Conservation (phyloP, 306 rosid species). For the Cucurbita moschata region DNA sequence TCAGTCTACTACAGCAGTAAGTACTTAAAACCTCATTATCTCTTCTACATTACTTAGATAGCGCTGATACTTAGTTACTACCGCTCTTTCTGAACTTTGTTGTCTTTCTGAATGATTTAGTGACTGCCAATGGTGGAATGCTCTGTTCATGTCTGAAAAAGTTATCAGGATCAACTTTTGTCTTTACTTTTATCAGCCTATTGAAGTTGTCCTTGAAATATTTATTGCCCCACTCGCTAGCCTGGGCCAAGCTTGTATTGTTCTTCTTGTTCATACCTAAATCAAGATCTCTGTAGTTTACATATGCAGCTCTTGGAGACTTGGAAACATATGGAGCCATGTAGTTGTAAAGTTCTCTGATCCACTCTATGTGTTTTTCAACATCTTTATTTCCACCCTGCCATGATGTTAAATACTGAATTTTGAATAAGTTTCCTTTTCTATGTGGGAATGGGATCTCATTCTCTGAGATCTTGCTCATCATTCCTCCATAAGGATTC, state of each 20-base stretch:
- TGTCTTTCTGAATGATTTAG: neutral
- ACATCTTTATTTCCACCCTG: conserved; percentile 19
- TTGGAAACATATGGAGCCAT: conserved; percentile 60
- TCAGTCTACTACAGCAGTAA: neutral
- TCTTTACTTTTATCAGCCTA: conserved; percentile 46
- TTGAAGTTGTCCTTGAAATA: conserved; percentile 67
- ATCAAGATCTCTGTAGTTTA: conserved; percentile 77
- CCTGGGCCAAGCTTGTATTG: conserved; percentile 22
- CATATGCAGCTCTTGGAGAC: conserved; percentile 66
- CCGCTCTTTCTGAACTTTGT: neutral
- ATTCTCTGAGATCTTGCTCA: conserved; percentile 45
- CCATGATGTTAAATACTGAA: conserved; percentile 48
- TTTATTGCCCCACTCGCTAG: conserved; percentile 60
- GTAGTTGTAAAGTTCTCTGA: conserved; percentile 51
- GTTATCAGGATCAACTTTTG: conserved; percentile 61
- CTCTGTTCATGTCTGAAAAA: conserved; percentile 86
- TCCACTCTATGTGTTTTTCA: conserved; percentile 51
- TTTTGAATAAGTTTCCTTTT: conserved; percentile 52
- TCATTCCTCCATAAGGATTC: conserved; percentile 74
- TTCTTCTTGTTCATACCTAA: conserved; percentile 59
- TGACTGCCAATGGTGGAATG: conserved; percentile 46
- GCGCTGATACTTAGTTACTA: neutral
- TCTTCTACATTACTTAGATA: neutral
- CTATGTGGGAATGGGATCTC: conserved; percentile 65
- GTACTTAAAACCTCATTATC: neutral